Conservation (phyloP, 805 yeast species). For the Starmerella gropengiesseri region DNA sequence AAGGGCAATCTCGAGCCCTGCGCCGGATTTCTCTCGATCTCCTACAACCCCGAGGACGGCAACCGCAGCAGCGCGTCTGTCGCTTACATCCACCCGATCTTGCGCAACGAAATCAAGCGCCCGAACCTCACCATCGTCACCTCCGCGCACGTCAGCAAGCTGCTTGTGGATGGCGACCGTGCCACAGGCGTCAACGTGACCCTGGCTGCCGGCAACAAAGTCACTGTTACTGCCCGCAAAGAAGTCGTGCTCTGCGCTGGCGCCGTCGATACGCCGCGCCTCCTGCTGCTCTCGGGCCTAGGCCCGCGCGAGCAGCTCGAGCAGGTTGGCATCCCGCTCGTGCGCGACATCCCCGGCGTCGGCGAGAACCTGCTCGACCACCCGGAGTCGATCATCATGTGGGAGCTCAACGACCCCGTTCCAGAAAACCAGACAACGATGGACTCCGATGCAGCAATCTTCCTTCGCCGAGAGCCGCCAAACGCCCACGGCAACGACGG, state of each 20-base stretch:
- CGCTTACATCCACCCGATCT: conserved; percentile 26
- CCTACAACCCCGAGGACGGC: conserved; percentile 18
- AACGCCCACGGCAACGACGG: conserved; percentile 12
- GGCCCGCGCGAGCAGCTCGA: conserved; percentile 28
- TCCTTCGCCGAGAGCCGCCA: conserved; percentile 15
- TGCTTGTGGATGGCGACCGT: conserved; percentile 23
- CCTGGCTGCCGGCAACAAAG: conserved; percentile 22
- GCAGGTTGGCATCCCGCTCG: conserved; percentile 25
- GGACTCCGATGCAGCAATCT: conserved; percentile 18
- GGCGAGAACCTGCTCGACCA: conserved; percentile 31
- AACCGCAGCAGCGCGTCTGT: conserved; percentile 27
- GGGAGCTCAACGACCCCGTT: conserved; percentile 16
- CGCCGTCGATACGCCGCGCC: conserved; percentile 29
- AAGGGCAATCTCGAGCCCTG: conserved; percentile 7
- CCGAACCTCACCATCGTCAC: conserved; percentile 17
- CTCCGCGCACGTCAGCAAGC: conserved; percentile 15
- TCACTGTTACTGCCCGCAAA: conserved; percentile 23
- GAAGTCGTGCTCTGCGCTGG: conserved; percentile 29
- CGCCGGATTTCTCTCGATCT: conserved; percentile 14
- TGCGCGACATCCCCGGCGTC: conserved; percentile 28
- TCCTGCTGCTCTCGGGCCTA: conserved; percentile 29
- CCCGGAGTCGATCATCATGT: conserved; percentile 23
- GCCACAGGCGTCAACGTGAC: conserved; percentile 27
- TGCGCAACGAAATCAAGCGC: conserved; percentile 7
- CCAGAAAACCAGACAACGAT: conserved; percentile 16